phyloP scores from a whole-genome alignment of 2,329 filamentous ascomycete genomes.

The Hypocreales sp. region DNA sequence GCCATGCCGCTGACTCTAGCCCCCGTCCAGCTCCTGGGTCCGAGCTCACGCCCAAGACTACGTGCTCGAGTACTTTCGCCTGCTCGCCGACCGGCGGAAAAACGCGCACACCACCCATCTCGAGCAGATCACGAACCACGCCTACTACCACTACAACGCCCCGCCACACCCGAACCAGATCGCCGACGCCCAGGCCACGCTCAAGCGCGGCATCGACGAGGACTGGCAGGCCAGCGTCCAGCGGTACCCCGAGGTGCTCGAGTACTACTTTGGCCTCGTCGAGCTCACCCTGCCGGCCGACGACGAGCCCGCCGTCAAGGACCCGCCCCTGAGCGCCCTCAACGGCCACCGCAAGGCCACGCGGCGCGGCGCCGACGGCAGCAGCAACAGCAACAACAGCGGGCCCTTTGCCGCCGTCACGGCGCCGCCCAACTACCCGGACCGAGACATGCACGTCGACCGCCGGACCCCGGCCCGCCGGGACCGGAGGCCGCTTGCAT shows the following conservation, averaged over 20 bases:
- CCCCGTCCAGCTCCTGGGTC: conserved; percentile 39
- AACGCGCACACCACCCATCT: conserved; percentile 37
- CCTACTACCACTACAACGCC: conserved; percentile 40
- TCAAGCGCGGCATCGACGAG: conserved; percentile 62
- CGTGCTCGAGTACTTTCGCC: conserved; percentile 48
- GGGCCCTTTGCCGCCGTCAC: conserved; percentile 1
- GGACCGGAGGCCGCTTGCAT: conserved; percentile 1
- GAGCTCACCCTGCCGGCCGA: conserved; percentile 49
- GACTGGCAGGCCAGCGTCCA: conserved; percentile 66
- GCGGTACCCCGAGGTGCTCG: conserved; percentile 65
- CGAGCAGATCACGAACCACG: conserved; percentile 37
- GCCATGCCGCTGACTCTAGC: conserved; percentile 3
- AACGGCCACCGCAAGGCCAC: conserved; percentile 29
- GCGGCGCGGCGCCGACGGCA: conserved; percentile 21
- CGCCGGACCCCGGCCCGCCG: conserved; percentile 1
- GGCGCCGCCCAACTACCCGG: conserved; percentile 6
- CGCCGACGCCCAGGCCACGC: conserved; percentile 43
- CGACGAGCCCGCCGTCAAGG: conserved; percentile 40
- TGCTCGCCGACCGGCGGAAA: conserved; percentile 46
- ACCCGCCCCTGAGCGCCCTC: conserved; percentile 42
- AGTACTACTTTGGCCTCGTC: conserved; percentile 64
- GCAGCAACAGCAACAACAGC: conserved; percentile 16
- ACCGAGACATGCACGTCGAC: conserved; percentile 7
- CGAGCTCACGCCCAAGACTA: conserved; percentile 51
- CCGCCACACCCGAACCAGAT: conserved; percentile 48